Percentiles rank a stretch among this genome's conserved stretches.
Evolutionary conservation across 2,329 filamentous ascomycete genomes (phyloP).

Genomic region (Emmonsiellopsis sp.): DNA sequence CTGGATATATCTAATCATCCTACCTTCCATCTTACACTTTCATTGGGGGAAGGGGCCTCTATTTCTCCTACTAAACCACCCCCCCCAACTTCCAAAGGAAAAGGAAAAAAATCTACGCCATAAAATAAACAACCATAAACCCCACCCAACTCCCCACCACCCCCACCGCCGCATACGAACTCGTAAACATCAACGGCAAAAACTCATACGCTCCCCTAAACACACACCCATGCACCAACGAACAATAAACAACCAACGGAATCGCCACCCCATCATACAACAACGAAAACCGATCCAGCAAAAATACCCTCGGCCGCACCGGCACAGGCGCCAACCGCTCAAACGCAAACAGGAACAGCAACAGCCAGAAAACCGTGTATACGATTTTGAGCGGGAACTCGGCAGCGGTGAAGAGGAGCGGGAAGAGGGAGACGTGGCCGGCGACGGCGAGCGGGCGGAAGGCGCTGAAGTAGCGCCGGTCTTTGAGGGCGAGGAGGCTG

Average conservation of each 20-base stretch:
- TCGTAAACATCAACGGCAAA: conserved; percentile 92
- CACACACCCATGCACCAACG: conserved; percentile 68
- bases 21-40: neutral
- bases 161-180: conserved; percentile 87
- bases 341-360: conserved; percentile 76
- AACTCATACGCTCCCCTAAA: conserved; percentile 79
- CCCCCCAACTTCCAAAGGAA: too few species aligned
- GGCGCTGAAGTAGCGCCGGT: conserved; percentile 81
- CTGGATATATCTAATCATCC: neutral
- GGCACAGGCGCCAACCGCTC: conserved; percentile 81
- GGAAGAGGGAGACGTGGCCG: conserved; percentile 91
- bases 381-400: conserved; percentile 92
- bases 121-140: conserved; percentile 86
- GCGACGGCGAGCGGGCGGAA: conserved; percentile 88
- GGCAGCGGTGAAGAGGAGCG: conserved; percentile 79
- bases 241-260: conserved; percentile 81
- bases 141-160: conserved; percentile 93
- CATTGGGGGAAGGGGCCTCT: conserved; percentile 22
- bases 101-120: conserved; percentile 15
- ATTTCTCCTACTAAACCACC: conserved; percentile 5
- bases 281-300: conserved; percentile 83
- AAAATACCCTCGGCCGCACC: conserved; percentile 68
- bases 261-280: conserved; percentile 86
- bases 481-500: conserved; percentile 80
- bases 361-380: conserved; percentile 87